Evolutionary conservation across 2,329 filamentous ascomycete species (phyloP).

Genomic region (Apiospora arundinis): DNA sequence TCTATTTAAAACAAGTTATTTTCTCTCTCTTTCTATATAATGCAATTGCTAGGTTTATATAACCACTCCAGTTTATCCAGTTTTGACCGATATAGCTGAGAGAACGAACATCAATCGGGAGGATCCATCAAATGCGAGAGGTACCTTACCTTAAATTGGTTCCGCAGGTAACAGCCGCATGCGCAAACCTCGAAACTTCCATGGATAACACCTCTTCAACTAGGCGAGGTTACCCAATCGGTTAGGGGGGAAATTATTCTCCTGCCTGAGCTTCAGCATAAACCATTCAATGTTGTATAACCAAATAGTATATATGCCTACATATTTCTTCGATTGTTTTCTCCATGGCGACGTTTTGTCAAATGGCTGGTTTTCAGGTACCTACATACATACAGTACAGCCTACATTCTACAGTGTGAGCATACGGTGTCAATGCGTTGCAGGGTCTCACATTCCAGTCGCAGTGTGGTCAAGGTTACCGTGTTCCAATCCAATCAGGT

Average conservation of each 20-base stretch:
- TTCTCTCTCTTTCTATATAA: too few relatives aligned
- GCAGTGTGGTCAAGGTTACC: not conserved
- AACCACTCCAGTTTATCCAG: not conserved
- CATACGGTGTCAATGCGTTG: not conserved
- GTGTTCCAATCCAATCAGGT: not conserved
- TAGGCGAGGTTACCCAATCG: not conserved
- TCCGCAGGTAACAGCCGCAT: not conserved
- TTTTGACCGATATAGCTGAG: not conserved
- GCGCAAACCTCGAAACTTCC: not conserved
- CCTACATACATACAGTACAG: too few relatives aligned
- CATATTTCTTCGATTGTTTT: not conserved
- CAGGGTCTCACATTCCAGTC: constrained; percentile 10
- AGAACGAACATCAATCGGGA: too few relatives aligned
- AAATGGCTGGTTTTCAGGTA: not conserved
- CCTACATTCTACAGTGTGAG: not conserved
- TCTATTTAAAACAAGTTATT: too few relatives aligned
- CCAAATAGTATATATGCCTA: not conserved
- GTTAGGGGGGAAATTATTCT: not conserved
- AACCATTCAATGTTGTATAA: not conserved
- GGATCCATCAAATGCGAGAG: too few relatives aligned
- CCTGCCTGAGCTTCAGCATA: not conserved
- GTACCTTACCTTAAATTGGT: too few relatives aligned
- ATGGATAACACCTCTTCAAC: not conserved
- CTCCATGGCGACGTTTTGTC: not conserved
- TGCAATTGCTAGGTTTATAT: not conserved